Base-by-base conservation (phyloP, 306 rosid genomes). In the Dryas alaskensis region DNA sequence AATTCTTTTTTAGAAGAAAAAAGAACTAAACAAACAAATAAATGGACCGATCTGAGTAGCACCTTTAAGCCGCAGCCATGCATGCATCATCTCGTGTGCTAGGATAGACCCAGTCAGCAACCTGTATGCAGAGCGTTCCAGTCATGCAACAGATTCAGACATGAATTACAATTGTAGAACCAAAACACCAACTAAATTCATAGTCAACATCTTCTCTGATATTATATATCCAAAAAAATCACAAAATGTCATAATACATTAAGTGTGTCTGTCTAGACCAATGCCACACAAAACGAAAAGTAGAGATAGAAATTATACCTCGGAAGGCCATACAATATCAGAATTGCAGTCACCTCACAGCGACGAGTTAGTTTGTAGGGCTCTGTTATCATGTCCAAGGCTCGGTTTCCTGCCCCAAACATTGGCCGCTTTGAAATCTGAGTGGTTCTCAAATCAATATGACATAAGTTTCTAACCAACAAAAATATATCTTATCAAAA, bases 41-140 rank as follows among this genome's bases (percentile, higher is more conserved):
- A 43, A 73, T 17, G 62, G 70, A 51, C 27, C 11, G 22, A 7
- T 51, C 42, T 19, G 69, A 78, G 60, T 27, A 31, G 60, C 76
- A 91, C 99, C 97, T 79, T 81, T 84, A 44, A 95, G 97, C 78
- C 99, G 90, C 75, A 95, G 89, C 99, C 99, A 95, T 58, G 99
- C 99, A 74, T 95, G 99, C 99, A 95, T 95, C 97, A 95, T 88
- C 85, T 95, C 99, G 53, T 95, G 99, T 39, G 99, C 98, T 54
- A 95, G 89, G 77, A 95, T 95, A 2, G 99, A 88, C 55, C 99
- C 99, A 0, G 98, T 95, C 73, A 95, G 96, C 84, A 92, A 86
- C 78, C 99, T 95, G 83, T 27, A 76, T 6, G 22, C 25, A 76
- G 39, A 77, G 11, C 40, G 60, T 50, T 69, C 64, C 68, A 5